Evolutionary conservation across 108 stramenopile genomes (phyloP).

Genomic region (Asterionellopsis glacialis): DNA sequence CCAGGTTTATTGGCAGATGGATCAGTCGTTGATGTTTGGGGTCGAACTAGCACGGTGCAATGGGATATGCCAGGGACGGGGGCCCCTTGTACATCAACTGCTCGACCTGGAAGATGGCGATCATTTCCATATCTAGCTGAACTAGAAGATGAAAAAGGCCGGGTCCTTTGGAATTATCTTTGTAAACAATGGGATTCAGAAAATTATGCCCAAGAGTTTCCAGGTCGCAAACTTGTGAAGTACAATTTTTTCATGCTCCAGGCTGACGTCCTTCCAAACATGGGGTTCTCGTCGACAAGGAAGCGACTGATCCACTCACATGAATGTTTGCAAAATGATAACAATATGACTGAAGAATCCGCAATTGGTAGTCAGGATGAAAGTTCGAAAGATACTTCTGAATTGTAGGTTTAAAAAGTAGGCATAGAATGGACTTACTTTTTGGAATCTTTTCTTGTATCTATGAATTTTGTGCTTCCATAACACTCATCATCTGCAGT

Average conservation of each 20-base stretch:
- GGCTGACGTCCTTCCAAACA: slow-evolving; percentile 76
- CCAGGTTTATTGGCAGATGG: slow-evolving; percentile 73
- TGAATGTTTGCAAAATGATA: slow-evolving; percentile 32
- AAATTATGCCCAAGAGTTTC: slow-evolving; percentile 29
- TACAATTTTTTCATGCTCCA: slow-evolving; percentile 90
- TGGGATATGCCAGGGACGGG: slow-evolving; percentile 82
- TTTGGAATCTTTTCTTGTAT: too few species aligned
- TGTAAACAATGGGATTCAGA: slow-evolving; percentile 79
- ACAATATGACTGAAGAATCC: background rate
- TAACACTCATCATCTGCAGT: too few species aligned
- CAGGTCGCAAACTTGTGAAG: slow-evolving; percentile 47
- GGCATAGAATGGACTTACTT: too few species aligned
- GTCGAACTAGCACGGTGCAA: slow-evolving; percentile 40
- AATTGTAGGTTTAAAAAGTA: too few species aligned
- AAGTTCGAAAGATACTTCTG: background rate
- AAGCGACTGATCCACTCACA: slow-evolving; percentile 77
- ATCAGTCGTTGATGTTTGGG: slow-evolving; percentile 83
- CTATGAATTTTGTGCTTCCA: too few species aligned
- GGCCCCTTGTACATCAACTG: slow-evolving; percentile 76
- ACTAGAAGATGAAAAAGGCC: slow-evolving; percentile 69
- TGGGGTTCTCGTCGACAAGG: slow-evolving; percentile 76
- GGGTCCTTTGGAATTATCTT: slow-evolving; percentile 73
- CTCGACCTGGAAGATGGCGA: slow-evolving; percentile 78
- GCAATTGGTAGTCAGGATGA: background rate
- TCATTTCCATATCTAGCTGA: slow-evolving; percentile 81